Percentiles rank a stretch among this genome's conserved stretches.
phyloP scores from a whole-genome alignment of 2,329 filamentous ascomycete genomes.

The Colletotrichum gloeosporioides region DNA sequence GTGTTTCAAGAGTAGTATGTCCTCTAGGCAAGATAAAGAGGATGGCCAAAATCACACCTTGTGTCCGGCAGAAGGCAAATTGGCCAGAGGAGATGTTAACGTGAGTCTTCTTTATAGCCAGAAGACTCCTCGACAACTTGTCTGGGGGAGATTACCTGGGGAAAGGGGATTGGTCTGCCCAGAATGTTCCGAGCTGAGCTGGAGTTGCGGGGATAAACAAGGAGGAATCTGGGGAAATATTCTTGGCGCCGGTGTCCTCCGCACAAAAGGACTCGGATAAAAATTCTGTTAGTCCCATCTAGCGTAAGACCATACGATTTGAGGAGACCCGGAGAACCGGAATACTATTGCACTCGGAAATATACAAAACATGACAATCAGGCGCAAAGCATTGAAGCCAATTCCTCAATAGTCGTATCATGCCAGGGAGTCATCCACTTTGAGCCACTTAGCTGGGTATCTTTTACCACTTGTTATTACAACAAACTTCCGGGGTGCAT shows the following conservation, averaged over 20 bases:
- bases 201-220: background rate
- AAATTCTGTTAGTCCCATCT: background rate
- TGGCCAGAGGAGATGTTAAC: background rate
- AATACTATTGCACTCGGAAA: background rate
- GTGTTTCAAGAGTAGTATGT: background rate
- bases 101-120: background rate
- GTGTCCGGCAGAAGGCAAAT: background rate
- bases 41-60: background rate
- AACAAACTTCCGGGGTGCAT: background rate
- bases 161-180: background rate
- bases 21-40: background rate
- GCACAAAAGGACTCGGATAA: background rate
- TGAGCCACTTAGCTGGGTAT: too few relatives aligned
- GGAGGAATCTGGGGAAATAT: background rate
- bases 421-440: rapidly evolving
- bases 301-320: background rate
- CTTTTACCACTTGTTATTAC: background rate
- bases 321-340: background rate
- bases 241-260: background rate
- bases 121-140: background rate
- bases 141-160: background rate
- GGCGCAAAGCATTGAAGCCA: background rate
- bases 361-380: background rate
- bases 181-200: background rate
- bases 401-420: background rate